Base-by-base conservation (phyloP, 1,139 yeast genomes). In the Zygosaccharomyces sapae region DNA sequence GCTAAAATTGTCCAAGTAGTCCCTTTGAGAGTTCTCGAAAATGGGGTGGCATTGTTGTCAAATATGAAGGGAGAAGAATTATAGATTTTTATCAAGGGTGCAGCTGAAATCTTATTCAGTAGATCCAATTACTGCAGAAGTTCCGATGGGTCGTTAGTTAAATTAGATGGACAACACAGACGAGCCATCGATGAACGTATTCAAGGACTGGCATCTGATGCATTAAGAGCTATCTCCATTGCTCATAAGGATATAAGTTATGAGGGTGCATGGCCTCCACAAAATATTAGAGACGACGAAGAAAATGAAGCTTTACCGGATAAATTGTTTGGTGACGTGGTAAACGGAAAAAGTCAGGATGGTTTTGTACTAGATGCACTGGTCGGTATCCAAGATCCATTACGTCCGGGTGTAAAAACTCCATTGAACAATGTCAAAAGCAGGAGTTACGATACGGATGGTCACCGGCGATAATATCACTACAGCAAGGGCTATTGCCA, bases 371-470 rank as follows among this genome's bases (percentile, higher is more conserved):
- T 85, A 39, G 92, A 90, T 61, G 80, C 81, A 44, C 71, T 90
- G 45, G 90, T 89, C 36, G 98, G 97, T 57, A 87, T 92, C 59
- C 92, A 86, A 71, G 98, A 92, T 70, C 98, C 98, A 1, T 74
- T 92, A 54, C 81, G 97, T 58, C 79, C 78, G 7, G 97, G 97
- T 53, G 97, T 92, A 77, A 81, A 24, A 81, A 84, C 47, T 95
- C 98, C 1, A 96, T 92, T 18, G 73, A 75, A 31, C 84, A 83
- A 62, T 92, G 98, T 70, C 83, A 81, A 57, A 73, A 36, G 97
- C 98, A 0, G 97, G 98, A 47, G 97, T 92, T 13, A 79, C 84
- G 25, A 97, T 92, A 24, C 78, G 97, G 59, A 92, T 92, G 98
- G 97, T 92, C 44, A 92, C 98, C 20, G 98, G 98, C 67, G 98